Evolutionary conservation across 345 rosid species (phyloP), one percentile per base, ranked within the genome.

Genomic region (Odontarrhena argentea): DNA sequence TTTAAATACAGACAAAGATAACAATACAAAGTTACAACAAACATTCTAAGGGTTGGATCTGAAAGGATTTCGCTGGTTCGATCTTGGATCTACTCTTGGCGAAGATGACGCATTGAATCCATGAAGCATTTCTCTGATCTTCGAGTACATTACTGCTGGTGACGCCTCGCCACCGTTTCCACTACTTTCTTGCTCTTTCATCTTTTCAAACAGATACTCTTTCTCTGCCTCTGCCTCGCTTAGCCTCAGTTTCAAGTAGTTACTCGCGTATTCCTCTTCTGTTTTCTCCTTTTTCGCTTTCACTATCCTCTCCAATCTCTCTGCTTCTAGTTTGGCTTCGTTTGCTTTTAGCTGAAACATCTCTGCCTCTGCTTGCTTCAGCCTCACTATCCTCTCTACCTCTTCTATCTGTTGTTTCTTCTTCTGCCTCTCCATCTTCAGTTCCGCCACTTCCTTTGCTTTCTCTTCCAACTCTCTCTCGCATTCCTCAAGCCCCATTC

Each of bases 221-320:
- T 87, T 95, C 83, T 95, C 98, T 0, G 97, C 99, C 80, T 91
- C 99, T 0, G 99, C 97, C 77, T 95, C 98, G 44, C 98, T 95
- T 58, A 95, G 77, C 55, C 96, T 84, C 32, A 80, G 94, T 58
- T 95, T 87, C 60, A 89, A 84, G 69, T 91, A 91, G 78, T 85
- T 85, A 73, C 79, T 89, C 2, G 96, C 94, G 67, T 87, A 95
- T 72, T 95, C 99, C 70, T 95, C 98, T 76, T 95, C 98, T 0
- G 97, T 84, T 76, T 87, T 91, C 56, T 91, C 97, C 26, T 86
- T 82, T 68, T 91, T 94, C 36, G 96, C 99, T 28, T 87, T 89
- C 40, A 87, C 87, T 47, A 94, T 88, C 73, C 95, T 85, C 79
- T 91, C 92, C 70, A 91, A 77, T 80, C 91, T 83, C 74, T 88